Evolutionary conservation across 306 rosid species (phyloP).

Genomic region (Biancaea sappan): DNA sequence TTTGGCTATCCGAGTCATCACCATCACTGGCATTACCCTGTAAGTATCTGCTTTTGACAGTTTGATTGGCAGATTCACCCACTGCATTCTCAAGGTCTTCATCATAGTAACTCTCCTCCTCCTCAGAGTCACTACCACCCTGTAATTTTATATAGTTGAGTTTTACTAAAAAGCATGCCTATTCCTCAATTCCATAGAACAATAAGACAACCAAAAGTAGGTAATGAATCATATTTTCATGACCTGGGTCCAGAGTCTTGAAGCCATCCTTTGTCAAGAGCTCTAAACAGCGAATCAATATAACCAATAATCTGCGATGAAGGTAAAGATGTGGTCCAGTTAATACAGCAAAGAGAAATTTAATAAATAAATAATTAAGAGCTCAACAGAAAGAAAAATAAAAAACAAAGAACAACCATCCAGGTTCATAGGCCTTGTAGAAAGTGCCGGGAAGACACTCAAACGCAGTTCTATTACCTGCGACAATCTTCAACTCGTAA

Average conservation of each 20-base stretch:
- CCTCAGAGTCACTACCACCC: slow-evolving; percentile 84
- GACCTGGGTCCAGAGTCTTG: slow-evolving; percentile 63
- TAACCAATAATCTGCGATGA: slow-evolving; percentile 16
- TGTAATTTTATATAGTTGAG: slow-evolving; percentile 25
- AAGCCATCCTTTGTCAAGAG: slow-evolving; percentile 38
- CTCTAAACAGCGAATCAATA: not conserved
- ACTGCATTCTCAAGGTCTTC: slow-evolving; percentile 46
- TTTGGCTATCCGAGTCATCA: slow-evolving; percentile 69
- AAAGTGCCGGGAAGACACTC: not conserved
- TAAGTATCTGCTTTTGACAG: slow-evolving; percentile 46
- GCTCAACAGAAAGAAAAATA: not conserved
- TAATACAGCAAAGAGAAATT: not conserved
- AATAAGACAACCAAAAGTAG: not conserved
- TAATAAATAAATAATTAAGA: not conserved
- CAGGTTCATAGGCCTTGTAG: not conserved
- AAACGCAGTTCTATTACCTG: not conserved
- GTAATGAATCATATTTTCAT: not conserved
- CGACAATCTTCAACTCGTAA: not conserved
- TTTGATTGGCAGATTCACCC: slow-evolving; percentile 43
- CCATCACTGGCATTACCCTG: slow-evolving; percentile 57
- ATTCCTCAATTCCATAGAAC: not conserved
- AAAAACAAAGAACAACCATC: not conserved
- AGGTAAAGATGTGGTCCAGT: not conserved
- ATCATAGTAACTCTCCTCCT: slow-evolving; percentile 67
- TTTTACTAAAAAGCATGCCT: not conserved